phyloP scores from a whole-genome alignment of 176 grass and related monocot species.

The Eleusine indica region DNA sequence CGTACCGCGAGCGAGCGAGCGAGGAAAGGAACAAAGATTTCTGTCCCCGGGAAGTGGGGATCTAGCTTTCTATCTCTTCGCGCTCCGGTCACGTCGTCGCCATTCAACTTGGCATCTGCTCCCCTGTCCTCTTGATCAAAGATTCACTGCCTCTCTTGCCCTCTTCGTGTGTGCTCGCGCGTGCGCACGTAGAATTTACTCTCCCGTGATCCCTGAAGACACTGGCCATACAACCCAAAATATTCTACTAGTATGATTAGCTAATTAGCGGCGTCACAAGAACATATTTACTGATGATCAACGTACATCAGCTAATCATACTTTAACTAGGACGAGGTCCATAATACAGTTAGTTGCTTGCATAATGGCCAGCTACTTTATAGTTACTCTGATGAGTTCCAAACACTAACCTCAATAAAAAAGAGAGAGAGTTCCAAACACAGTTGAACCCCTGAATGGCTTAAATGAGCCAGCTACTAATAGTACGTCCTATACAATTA shows the following conservation, averaged over 20 bases:
- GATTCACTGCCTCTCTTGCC: constrained; percentile 5
- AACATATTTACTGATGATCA: no score
- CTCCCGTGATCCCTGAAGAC: not conserved
- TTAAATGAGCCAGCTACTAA: not conserved
- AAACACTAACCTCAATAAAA: no score
- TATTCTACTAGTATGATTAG: no score
- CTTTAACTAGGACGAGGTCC: no score
- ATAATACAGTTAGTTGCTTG: no score
- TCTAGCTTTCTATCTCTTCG: constrained; percentile 54
- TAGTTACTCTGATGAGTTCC: no score
- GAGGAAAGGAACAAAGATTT: constrained; percentile 46
- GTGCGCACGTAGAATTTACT: not conserved
- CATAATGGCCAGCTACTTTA: no score
- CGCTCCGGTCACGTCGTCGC: constrained; percentile 25
- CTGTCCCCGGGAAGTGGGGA: constrained; percentile 52
- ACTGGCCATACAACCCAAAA: not conserved
- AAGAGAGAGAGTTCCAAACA: no score
- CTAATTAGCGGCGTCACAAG: no score
- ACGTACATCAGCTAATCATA: no score
- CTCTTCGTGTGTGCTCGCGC: not conserved
- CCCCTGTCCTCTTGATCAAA: not conserved
- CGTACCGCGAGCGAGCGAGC: not conserved
- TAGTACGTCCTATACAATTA: not conserved
- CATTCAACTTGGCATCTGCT: constrained; percentile 37
- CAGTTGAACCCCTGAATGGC: not conserved